phyloP scores from a whole-genome alignment of 345 rosid genomes.

The Populus euphratica region DNA sequence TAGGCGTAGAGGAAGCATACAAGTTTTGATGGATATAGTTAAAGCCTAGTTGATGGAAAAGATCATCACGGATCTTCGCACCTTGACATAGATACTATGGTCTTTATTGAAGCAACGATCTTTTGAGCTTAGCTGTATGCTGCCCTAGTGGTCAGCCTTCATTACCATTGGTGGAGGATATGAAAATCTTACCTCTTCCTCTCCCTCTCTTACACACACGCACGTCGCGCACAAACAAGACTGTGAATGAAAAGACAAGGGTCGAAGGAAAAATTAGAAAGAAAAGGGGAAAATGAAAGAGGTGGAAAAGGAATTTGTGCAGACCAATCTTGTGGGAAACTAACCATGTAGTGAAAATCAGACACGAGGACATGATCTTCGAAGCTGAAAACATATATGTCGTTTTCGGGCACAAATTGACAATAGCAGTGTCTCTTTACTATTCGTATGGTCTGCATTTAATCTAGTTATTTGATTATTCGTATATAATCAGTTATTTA shows the following conservation, averaged over 20 bases:
- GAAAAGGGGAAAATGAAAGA: neutral
- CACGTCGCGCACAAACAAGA: neutral
- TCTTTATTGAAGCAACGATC: conserved; percentile 22
- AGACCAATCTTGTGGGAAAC: neutral
- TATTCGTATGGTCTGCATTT: too few species aligned
- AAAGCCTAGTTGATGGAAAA: conserved; percentile 1
- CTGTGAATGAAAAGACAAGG: neutral
- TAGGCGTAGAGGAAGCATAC: neutral
- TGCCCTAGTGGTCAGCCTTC: conserved; percentile 21
- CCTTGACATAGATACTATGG: conserved; percentile 29
- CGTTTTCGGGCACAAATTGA: neutral
- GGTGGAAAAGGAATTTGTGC: neutral
- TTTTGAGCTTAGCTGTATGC: conserved; percentile 30
- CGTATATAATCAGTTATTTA: too few species aligned
- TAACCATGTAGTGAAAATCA: neutral
- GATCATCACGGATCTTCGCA: conserved; percentile 21
- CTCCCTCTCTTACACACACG: neutral
- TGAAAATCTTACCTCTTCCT: conserved; percentile 41
- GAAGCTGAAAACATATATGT: neutral
- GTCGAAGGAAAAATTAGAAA: neutral
- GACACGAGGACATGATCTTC: neutral
- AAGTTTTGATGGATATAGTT: neutral
- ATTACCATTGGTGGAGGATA: conserved; percentile 42
- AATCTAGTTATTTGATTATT: too few species aligned
- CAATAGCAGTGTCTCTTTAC: neutral